phyloP scores from a whole-genome alignment of 108 stramenopile genomes.

The Bacterosira constricta region DNA sequence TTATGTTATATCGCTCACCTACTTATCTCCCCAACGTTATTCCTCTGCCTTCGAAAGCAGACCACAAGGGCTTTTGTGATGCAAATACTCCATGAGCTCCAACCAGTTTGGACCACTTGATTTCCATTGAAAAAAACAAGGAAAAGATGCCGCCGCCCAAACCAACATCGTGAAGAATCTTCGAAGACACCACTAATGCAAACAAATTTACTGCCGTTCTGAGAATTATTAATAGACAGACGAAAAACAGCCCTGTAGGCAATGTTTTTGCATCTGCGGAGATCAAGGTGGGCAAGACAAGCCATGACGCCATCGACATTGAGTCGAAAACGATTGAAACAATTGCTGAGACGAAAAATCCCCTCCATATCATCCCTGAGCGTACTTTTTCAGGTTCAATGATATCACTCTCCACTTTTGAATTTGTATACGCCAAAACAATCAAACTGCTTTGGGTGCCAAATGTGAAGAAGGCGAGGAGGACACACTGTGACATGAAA shows the following conservation, averaged over 20 bases:
- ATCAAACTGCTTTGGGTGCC: constrained; percentile 34
- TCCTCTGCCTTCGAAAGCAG: constrained; percentile 47
- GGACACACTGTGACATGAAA: constrained; percentile 23
- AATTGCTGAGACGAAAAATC: constrained; percentile 40
- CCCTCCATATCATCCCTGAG: constrained; percentile 59
- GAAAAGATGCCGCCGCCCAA: constrained; percentile 42
- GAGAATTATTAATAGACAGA: constrained; percentile 23
- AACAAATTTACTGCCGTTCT: constrained; percentile 23
- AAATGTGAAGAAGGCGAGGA: constrained; percentile 33
- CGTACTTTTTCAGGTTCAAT: constrained; percentile 32
- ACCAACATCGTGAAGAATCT: constrained; percentile 38
- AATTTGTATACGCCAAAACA: constrained; percentile 31
- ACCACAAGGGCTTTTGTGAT: constrained; percentile 32
- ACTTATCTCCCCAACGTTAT: constrained; percentile 34
- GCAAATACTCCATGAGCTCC: constrained; percentile 34
- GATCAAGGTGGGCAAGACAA: constrained; percentile 23
- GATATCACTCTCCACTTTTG: constrained; percentile 34
- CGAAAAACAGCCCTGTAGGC: constrained; percentile 17
- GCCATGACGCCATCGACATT: constrained; percentile 67
- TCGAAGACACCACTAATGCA: constrained; percentile 36
- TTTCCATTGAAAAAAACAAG: constrained; percentile 23
- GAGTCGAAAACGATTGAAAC: constrained; percentile 54
- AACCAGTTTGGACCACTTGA: constrained; percentile 24
- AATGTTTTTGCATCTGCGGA: background rate
- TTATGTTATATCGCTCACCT: too few species aligned